Conservation (phyloP, 1,139 yeast species). For the Hansenula lynferdii region DNA sequence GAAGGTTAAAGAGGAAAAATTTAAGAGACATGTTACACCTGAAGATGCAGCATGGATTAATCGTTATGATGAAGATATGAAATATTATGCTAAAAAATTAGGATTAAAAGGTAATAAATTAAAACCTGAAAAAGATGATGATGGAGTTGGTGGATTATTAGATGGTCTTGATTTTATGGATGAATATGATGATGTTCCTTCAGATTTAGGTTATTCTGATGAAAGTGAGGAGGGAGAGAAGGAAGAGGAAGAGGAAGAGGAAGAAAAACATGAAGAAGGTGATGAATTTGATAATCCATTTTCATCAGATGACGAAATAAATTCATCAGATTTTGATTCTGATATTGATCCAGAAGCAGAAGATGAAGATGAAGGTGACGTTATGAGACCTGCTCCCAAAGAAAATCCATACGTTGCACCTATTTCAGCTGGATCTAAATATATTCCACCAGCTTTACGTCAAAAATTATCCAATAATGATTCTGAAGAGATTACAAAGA, state of each 20-base stretch:
- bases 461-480: constrained; percentile 39
- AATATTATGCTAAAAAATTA: constrained; percentile 75
- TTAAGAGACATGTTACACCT: constrained; percentile 27
- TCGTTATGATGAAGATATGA: constrained; percentile 75
- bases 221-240: constrained; percentile 5
- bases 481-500: constrained; percentile 44
- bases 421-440: constrained; percentile 31
- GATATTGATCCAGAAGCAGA: constrained; percentile 27
- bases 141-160: constrained; percentile 64
- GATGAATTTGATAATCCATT: constrained; percentile 26
- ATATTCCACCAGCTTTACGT: constrained; percentile 84
- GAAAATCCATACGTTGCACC: constrained; percentile 93
- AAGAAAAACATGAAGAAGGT: constrained; percentile 18
- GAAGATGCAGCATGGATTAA: constrained; percentile 41
- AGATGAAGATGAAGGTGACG: constrained; percentile 31
- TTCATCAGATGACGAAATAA: constrained; percentile 42
- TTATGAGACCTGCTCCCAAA: constrained; percentile 31
- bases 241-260: constrained; percentile 15
- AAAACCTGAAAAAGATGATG: constrained; percentile 46
- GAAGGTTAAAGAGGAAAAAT: constrained; percentile 13
- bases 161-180: constrained; percentile 75
- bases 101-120: constrained; percentile 60
- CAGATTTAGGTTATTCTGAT: constrained; percentile 11
- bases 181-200: constrained; percentile 28
- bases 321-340: constrained; percentile 42